phyloP scores from a whole-genome alignment of 2,329 filamentous ascomycete genomes.

The Bipolaris zeicola region DNA sequence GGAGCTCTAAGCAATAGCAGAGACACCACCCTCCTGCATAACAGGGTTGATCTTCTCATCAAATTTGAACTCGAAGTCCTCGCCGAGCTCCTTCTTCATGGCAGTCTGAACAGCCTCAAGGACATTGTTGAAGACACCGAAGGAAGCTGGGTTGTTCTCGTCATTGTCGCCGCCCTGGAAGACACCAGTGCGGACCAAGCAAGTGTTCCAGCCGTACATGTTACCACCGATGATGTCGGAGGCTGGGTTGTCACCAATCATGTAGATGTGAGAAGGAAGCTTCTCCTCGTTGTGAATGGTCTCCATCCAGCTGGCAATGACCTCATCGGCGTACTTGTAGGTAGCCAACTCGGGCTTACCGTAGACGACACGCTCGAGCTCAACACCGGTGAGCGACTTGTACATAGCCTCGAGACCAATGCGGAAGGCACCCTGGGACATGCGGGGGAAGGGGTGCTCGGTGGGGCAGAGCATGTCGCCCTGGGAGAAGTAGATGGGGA shows the following conservation, averaged over 20 bases:
- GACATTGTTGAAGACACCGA: slow-evolving; percentile 76
- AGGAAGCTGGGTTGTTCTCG: slow-evolving; percentile 75
- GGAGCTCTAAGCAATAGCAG: slow-evolving; percentile 59
- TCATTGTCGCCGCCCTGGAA: slow-evolving; percentile 80
- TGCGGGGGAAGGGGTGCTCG: slow-evolving; percentile 66
- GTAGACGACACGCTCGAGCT: slow-evolving; percentile 77
- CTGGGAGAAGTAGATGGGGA: slow-evolving; percentile 76
- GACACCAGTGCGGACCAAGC: slow-evolving; percentile 76
- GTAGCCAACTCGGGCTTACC: slow-evolving; percentile 76
- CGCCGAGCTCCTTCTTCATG: slow-evolving; percentile 71
- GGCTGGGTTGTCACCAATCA: slow-evolving; percentile 76
- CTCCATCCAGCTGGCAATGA: slow-evolving; percentile 76
- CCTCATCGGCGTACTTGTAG: slow-evolving; percentile 80
- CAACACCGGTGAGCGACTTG: slow-evolving; percentile 69
- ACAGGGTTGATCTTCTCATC: slow-evolving; percentile 74
- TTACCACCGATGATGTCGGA: slow-evolving; percentile 78
- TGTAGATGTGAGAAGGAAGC: slow-evolving; percentile 73
- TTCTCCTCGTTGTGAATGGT: slow-evolving; percentile 73
- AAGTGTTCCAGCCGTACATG: slow-evolving; percentile 84
- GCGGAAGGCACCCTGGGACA: slow-evolving; percentile 77
- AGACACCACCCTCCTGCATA: slow-evolving; percentile 58
- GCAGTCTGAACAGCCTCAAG: slow-evolving; percentile 72
- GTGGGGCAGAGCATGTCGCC: slow-evolving; percentile 67
- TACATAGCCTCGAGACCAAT: slow-evolving; percentile 77
- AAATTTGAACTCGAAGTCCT: slow-evolving; percentile 76